A percentile compares a stretch with the other conserved stretches of the same genome.
These are phyloP conservation scores for Rhodotorula sp. DNA, from an alignment of 1,284 basidiomycete species.

Conservation along the genomic window DNA sequence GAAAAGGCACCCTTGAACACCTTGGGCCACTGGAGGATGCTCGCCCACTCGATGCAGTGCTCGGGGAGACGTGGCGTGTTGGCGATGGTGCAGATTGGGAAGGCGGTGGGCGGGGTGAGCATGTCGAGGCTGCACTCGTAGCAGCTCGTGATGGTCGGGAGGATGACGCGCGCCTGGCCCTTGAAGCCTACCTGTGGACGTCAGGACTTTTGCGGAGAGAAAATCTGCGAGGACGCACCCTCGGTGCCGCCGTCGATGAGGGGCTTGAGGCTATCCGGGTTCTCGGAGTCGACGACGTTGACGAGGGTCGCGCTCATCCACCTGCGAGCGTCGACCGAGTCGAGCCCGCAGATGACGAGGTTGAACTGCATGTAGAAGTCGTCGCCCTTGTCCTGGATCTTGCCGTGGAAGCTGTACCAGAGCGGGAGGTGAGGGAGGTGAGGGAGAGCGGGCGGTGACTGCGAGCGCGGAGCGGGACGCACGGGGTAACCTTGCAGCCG, in stretches of 20 bases:
- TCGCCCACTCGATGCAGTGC: conserved; percentile 99
- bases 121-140: conserved; percentile 99
- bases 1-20: conserved; percentile 71
- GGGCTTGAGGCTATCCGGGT: conserved; percentile 93
- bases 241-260: conserved; percentile 98
- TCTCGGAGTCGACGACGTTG: conserved; percentile 85
- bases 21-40: conserved; percentile 96
- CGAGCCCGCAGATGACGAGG: conserved; percentile 95
- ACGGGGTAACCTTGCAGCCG: conserved; percentile 92
- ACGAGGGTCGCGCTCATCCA: conserved; percentile 99
- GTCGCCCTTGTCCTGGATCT: conserved; percentile 96
- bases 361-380: conserved; percentile 98
- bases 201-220: neutral
- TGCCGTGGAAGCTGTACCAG: conserved; percentile 77
- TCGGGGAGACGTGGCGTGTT: conserved; percentile 97
- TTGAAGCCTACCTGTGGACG: conserved; percentile 73
- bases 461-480: conserved; percentile 50
- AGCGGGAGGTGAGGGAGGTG: neutral
- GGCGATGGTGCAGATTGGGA: conserved; percentile 98
- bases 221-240: conserved; percentile 59
- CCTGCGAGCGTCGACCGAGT: conserved; percentile 91
- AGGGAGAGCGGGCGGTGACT: neutral
- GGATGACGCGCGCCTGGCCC: conserved; percentile 95
- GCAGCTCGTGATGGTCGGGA: conserved; percentile 93
- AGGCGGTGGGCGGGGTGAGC: conserved; percentile 94